phyloP scores from a whole-genome alignment of 139 green algal species.

The Coelastrella sp. region DNA sequence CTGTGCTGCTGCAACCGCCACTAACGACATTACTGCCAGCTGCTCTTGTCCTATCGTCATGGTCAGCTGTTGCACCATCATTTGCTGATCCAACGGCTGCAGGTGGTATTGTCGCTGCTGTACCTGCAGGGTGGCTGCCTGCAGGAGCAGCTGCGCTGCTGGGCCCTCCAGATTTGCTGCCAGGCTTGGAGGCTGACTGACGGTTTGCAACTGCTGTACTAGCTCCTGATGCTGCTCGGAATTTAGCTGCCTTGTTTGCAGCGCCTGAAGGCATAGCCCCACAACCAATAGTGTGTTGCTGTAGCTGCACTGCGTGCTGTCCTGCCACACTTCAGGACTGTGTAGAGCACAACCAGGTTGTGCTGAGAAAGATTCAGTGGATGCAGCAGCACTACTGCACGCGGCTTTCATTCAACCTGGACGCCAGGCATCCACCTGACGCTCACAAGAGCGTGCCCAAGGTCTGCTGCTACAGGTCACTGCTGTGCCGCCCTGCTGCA shows the following conservation, averaged over 20 bases:
- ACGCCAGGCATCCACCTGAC: constrained; percentile 18
- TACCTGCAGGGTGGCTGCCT: constrained; percentile 7
- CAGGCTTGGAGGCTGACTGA: neutral
- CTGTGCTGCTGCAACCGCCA: neutral
- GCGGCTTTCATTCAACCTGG: constrained; percentile 34
- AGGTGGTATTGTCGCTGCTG: constrained; percentile 12
- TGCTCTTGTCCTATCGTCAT: neutral
- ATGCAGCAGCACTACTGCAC: neutral
- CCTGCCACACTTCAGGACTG: neutral
- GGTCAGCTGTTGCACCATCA: neutral
- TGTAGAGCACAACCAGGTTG: neutral
- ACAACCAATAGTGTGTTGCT: neutral
- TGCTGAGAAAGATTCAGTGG: neutral
- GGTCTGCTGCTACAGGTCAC: neutral
- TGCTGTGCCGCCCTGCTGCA: neutral
- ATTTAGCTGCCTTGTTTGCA: constrained; percentile 22
- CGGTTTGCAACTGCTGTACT: neutral
- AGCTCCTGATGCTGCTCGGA: neutral
- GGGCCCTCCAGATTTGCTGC: constrained; percentile 41
- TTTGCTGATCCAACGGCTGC: neutral
- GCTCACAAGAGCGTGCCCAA: neutral
- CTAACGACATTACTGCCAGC: neutral
- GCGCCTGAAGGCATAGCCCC: constrained; percentile 43
- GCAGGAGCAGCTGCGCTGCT: constrained; percentile 8
- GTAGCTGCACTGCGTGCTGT: constrained; percentile 20